Evolutionary conservation across 176 grass and related monocot species (phyloP).

Genomic region (Guadua angustifolia): DNA sequence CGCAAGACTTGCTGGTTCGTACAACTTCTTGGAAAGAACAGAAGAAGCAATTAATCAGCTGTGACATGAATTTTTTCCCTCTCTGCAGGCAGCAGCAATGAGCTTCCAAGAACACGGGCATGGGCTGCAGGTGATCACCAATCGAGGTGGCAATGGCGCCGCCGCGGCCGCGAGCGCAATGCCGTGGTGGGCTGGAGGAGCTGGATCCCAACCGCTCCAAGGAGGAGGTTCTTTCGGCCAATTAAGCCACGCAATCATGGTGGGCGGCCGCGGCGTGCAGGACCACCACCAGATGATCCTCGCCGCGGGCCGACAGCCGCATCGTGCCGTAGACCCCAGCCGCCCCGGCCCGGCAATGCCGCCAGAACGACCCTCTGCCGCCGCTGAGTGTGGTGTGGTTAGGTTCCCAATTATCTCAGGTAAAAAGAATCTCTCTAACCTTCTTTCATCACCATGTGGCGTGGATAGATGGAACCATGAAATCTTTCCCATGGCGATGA

Average conservation of each 20-base stretch:
- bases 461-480: neutral
- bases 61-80: neutral
- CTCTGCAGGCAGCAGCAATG: conserved; percentile 22
- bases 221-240: conserved; percentile 38
- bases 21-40: neutral
- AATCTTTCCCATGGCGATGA: neutral
- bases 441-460: neutral
- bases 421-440: neutral
- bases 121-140: conserved; percentile 5
- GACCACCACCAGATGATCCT: neutral
- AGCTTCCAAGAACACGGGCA: conserved; percentile 38
- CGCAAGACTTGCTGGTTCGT: neutral
- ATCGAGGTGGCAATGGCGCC: neutral
- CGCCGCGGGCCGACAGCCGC: neutral
- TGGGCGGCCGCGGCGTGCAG: neutral
- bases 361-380: neutral
- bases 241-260: neutral
- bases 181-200: conserved; percentile 43
- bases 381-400: neutral
- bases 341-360: neutral
- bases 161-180: neutral
- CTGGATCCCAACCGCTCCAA: conserved; percentile 8
- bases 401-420: conserved; percentile 32
- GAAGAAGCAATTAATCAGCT: neutral
- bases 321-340: conserved; percentile 27